Base-by-base conservation (phyloP, 2,329 filamentous ascomycete species). In the Alternaria burnsii region DNA sequence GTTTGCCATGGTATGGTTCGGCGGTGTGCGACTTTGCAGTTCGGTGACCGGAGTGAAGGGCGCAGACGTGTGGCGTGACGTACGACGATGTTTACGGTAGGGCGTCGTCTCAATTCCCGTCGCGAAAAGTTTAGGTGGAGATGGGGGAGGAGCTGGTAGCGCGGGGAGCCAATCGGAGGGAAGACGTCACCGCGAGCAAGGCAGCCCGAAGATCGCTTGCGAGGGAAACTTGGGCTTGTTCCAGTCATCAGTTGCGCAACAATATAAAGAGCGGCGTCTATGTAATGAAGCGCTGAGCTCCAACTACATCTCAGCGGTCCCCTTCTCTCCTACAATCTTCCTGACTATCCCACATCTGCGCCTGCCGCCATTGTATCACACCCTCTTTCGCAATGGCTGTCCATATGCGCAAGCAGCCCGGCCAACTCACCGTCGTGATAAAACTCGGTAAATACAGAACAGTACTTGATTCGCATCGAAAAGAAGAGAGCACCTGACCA, bases 361-460 rank as follows among this genome's bases (percentile, higher is more conserved):
- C 20, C 11, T 36, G n/a, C 3, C 10, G 12, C 22, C 11, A 34
- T n/a, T 38, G 16, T 10, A 10, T 28, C n/a, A 20, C 34, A 14
- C 24, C 16, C 12, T 54, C 47, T 22, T 40, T 12, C 51, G 61
- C 32, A 42, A 76, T 73, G 70, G 71, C 76, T 54, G 74, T 80
- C 46, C 74, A 77, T 42, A 69, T 75, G 68, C 74, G 88, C 82
- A 89, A 87, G 76, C 85, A 87, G 72, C 74, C 71, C 20, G 73
- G 74, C 26, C 76, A 78, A 61, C 85, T 92, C 68, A 92, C 89
- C 55, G 87, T 95, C 65, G 92, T 96, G 71, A 94, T 96, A 73
- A 96, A 96, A 83, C 87, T 96, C 66, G 92, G 92, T 95, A 85
- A 70, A 70, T 70, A 51, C 53, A 57, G 50, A 59, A 67, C 65